Conservation (phyloP, 176 grass and related monocot species). For the Oryza glaberrima region DNA sequence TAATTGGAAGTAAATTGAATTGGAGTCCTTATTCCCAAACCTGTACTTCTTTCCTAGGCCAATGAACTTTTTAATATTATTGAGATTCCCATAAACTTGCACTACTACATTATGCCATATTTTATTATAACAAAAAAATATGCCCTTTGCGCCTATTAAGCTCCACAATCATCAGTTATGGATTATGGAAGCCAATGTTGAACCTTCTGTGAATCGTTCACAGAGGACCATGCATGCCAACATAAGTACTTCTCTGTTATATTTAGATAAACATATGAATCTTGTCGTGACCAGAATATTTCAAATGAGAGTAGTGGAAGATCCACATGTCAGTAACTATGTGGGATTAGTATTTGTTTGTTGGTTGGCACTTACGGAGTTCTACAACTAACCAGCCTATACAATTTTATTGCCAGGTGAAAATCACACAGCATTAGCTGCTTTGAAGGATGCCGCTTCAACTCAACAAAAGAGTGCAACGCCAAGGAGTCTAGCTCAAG, state of each 20-base stretch:
- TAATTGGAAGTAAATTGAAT: constrained; percentile 9
- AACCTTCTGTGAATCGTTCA: not conserved
- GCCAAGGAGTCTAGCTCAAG: constrained; percentile 45
- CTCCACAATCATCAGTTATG: not conserved
- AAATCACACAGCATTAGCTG: constrained; percentile 40
- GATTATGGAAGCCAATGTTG: not conserved
- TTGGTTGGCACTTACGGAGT: not conserved
- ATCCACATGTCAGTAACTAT: not conserved
- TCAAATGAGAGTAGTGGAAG: not conserved
- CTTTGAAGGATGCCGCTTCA: constrained; percentile 57
- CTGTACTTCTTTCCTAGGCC: not conserved
- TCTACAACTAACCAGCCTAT: not conserved
- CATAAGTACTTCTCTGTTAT: not conserved
- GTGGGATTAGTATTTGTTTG: not conserved
- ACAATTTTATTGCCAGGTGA: constrained; percentile 50
- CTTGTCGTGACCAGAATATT: not conserved
- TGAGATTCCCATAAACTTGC: not conserved
- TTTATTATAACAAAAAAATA: not conserved
- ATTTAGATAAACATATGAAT: not conserved
- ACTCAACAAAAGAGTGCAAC: constrained; percentile 52
- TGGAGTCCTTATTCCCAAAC: not conserved
- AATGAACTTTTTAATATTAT: not conserved
- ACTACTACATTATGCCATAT: not conserved
- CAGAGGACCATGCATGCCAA: not conserved
- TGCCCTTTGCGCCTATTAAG: not conserved